These are phyloP conservation scores for Exophiala dermatitidis DNA, from an alignment of 2,329 filamentous ascomycete genomes.

Conservation along the genomic window DNA sequence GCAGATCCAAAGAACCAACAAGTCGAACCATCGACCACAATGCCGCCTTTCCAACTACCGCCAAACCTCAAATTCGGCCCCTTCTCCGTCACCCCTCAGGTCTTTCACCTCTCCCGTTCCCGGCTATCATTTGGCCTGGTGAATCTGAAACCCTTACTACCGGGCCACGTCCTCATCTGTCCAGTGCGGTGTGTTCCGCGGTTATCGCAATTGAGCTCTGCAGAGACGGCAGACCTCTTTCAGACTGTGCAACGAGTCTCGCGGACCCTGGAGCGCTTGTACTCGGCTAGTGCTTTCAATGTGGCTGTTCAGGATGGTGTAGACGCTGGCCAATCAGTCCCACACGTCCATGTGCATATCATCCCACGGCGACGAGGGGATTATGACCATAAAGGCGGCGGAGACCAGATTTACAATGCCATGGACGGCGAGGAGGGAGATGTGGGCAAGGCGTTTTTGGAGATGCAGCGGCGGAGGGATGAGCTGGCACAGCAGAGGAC, in stretches of 20 bases:
- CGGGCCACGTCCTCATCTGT: slow-evolving; percentile 87
- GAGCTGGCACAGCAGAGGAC: slow-evolving; percentile 31
- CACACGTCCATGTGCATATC: slow-evolving; percentile 88
- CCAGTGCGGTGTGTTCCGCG: slow-evolving; percentile 63
- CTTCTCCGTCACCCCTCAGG: slow-evolving; percentile 73
- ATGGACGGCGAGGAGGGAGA: slow-evolving; percentile 83
- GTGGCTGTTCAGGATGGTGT: slow-evolving; percentile 90
- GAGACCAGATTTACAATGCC: slow-evolving; percentile 72
- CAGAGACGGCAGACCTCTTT: slow-evolving; percentile 80
- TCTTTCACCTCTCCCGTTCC: slow-evolving; percentile 69
- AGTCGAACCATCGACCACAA: neutral
- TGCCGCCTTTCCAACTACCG: slow-evolving; percentile 21
- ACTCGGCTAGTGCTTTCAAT: slow-evolving; percentile 70
- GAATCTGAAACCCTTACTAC: slow-evolving; percentile 89
- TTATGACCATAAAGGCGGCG: slow-evolving; percentile 50
- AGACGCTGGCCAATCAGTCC: slow-evolving; percentile 86
- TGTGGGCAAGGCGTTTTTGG: slow-evolving; percentile 63
- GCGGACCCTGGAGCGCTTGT: slow-evolving; percentile 60
- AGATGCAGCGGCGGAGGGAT: slow-evolving; percentile 35
- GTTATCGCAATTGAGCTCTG: slow-evolving; percentile 63
- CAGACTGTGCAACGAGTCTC: slow-evolving; percentile 76
- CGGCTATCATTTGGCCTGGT: slow-evolving; percentile 74
- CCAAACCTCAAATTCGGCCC: slow-evolving; percentile 60
- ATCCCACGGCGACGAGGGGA: slow-evolving; percentile 64
- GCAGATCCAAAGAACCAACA: neutral